Evolutionary conservation across 208 protist genomes (phyloP).

Genomic region (Wallacemonas collosoma): DNA sequence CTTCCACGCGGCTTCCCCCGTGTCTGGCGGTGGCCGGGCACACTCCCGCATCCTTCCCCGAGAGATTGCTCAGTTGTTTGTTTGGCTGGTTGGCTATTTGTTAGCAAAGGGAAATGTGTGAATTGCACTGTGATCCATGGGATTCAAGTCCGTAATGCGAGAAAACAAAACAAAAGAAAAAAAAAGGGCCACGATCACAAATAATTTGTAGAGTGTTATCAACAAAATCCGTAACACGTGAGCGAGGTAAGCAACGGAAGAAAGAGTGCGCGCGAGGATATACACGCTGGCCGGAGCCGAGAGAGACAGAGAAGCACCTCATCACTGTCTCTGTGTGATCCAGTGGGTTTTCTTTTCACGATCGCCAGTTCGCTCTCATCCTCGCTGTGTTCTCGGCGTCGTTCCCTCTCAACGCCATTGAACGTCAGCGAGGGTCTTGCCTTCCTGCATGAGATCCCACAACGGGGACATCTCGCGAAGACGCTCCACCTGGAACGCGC

Average conservation of each 20-base stretch:
- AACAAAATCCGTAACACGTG: not conserved
- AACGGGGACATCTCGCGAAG: slow-evolving; percentile 98
- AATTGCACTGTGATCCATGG: not conserved
- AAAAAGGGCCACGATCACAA: slow-evolving; percentile 9
- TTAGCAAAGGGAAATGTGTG: slow-evolving; percentile 5
- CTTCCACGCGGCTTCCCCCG: too few species aligned
- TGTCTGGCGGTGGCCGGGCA: too few species aligned
- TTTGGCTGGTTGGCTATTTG: not conserved
- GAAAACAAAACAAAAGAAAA: slow-evolving; percentile 16
- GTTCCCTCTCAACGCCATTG: slow-evolving; percentile 67
- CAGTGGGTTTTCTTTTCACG: too few species aligned
- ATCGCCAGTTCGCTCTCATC: slow-evolving; percentile 1
- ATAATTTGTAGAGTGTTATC: not conserved
- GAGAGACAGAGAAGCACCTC: too few species aligned
- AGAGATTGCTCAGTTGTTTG: not conserved
- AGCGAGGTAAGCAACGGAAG: too few species aligned
- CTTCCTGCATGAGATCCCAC: slow-evolving; percentile 98
- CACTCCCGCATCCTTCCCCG: too few species aligned
- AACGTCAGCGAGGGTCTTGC: slow-evolving; percentile 92
- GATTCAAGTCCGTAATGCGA: not conserved
- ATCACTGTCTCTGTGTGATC: too few species aligned
- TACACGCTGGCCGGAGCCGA: too few species aligned
- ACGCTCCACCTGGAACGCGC: slow-evolving; percentile 90
- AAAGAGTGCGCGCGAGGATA: too few species aligned
- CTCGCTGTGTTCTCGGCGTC: not conserved